phyloP scores from a whole-genome alignment of 108 stramenopile genomes.

The Pseudonitzschia multistriata region DNA sequence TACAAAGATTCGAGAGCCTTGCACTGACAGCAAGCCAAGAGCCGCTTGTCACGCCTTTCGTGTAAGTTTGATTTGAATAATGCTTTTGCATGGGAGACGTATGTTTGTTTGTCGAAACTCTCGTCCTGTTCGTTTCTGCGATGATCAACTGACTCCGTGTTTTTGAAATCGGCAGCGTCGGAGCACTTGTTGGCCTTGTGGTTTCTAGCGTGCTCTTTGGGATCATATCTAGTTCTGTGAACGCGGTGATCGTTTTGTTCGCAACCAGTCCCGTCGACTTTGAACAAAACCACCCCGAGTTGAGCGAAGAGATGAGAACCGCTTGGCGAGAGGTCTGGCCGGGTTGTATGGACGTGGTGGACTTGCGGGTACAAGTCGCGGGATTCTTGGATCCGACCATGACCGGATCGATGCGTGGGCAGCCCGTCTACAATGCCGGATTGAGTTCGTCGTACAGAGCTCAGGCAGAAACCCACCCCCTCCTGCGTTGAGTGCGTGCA shows the following conservation, averaged over 20 bases:
- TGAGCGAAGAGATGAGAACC: conserved; percentile 72
- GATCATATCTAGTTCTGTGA: conserved; percentile 77
- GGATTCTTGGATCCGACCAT: conserved; percentile 24
- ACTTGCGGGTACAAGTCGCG: conserved; percentile 40
- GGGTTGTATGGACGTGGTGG: conserved; percentile 75
- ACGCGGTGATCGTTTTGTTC: conserved; percentile 88
- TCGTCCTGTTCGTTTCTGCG: neutral
- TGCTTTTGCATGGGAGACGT: neutral
- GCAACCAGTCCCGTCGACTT: conserved; percentile 85
- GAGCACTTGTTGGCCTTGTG: conserved; percentile 70
- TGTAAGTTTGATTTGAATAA: conserved; percentile 33
- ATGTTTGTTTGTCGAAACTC: neutral
- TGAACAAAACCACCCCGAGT: conserved; percentile 77
- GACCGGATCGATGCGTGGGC: conserved; percentile 14
- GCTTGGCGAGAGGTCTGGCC: conserved; percentile 90
- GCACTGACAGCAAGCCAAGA: conserved; percentile 47
- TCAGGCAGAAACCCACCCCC: conserved; percentile 15
- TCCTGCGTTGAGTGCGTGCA: neutral
- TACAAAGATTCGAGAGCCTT: conserved; percentile 53
- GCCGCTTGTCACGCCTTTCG: conserved; percentile 54
- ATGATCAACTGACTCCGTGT: neutral
- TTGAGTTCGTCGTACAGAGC: neutral
- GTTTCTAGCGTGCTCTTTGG: conserved; percentile 72
- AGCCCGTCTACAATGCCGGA: conserved; percentile 2
- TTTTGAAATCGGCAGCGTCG: conserved; percentile 35